Evolutionary conservation across 805 yeast genomes (phyloP).

Genomic region (Danielozyma ontarioensis): DNA sequence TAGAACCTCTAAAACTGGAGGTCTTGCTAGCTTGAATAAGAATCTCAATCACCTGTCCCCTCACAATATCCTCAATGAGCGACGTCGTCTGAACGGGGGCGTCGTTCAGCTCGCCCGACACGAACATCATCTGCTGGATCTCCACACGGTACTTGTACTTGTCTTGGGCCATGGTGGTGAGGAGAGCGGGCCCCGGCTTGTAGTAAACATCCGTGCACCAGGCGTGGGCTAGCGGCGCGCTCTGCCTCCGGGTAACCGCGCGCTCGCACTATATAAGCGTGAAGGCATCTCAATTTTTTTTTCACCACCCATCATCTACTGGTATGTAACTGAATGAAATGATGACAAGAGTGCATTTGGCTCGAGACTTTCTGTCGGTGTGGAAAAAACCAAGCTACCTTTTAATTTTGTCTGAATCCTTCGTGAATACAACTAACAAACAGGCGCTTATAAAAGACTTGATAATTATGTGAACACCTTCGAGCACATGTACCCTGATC

Average conservation of each 20-base stretch:
- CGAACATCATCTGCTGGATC: conserved; percentile 98
- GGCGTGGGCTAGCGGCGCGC: background rate
- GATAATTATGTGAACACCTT: too few relatives aligned
- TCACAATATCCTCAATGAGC: conserved; percentile 90
- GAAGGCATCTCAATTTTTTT: too few relatives aligned
- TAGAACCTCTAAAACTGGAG: conserved; percentile 74
- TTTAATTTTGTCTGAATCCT: too few relatives aligned
- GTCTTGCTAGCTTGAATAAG: conserved; percentile 70
- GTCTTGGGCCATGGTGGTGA: conserved; percentile 9
- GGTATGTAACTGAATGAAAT: conserved; percentile 24
- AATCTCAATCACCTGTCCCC: conserved; percentile 90
- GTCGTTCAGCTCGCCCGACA: conserved; percentile 89
- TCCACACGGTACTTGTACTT: conserved; percentile 81
- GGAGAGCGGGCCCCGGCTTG: too few relatives aligned
- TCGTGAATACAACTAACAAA: too few relatives aligned
- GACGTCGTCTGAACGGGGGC: conserved; percentile 90
- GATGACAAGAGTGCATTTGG: conserved; percentile 99
- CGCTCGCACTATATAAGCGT: background rate
- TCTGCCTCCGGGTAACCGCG: background rate
- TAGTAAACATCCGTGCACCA: too few relatives aligned
- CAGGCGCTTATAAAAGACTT: too few relatives aligned
- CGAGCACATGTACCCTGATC: too few relatives aligned
- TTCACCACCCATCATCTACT: background rate
- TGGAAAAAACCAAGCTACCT: conserved; percentile 99
- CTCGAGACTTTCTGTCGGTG: conserved; percentile 96